Base-by-base conservation (phyloP, 2,329 filamentous ascomycete genomes). In the Aspergillus tubingensis region DNA sequence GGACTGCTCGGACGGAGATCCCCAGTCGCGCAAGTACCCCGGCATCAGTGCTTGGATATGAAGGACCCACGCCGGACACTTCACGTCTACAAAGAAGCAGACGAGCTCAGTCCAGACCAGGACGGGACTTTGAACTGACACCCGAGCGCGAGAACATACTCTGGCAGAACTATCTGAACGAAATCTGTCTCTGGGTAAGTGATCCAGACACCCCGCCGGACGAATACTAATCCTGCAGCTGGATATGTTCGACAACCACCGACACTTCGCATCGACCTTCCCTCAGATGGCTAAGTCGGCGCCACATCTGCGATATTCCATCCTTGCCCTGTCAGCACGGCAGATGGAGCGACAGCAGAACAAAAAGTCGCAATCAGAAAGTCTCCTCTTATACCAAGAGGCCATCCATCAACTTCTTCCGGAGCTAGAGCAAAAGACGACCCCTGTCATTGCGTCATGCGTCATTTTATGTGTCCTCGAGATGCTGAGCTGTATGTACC, bases 381-480 rank as follows among this genome's bases (percentile, higher is more conserved):
- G 81, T 61, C 72, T 83, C 0, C 73, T 76, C 0, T 68, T 85
- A 1, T 85, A 84, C 58, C 81, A 83, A 56, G 77, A 82, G 62
- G 81, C 82, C 3, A 83, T 84, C 43, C 79, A 81, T 48, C 73
- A 79, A 2, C 73, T 85, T 1, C 72, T 82, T 0, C 81, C 81
- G 0, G 72, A 81, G 32, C 72, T 85, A 0, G 76, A 79, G 11
- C 78, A 76, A 5, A 80, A 80, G 8, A 77, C 75, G 30, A 82
- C 80, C 0, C 75, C 79, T 1, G 81, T 83, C 3, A 81, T 85
- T 36, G 82, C 82, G 0, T 80, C 82, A 0, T 83, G 80, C 62
- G 81, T 84, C 1, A 79, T 85, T 10, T 72, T 85, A 0, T 84
- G 82, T 57, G 82, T 83, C 5, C 65, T 85, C 10, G 83, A 85